phyloP scores from a whole-genome alignment of 495 filamentous ascomycete species.

The Elasticomyces elasticus region DNA sequence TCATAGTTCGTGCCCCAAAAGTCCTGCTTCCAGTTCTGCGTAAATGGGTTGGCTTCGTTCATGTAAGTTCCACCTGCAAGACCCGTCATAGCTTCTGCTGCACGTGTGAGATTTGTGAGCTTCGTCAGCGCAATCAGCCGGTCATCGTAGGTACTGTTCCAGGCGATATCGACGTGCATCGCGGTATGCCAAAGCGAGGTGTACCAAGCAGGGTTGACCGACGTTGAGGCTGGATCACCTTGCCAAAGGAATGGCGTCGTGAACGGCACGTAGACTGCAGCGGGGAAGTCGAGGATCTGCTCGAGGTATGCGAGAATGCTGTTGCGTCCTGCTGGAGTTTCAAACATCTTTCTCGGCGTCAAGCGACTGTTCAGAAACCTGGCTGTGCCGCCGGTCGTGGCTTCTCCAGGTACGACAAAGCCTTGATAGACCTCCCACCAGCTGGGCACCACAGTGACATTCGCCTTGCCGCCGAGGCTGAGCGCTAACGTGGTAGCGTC shows the following conservation, averaged over 20 bases:
- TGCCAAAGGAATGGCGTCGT: slow-evolving; percentile 29
- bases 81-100: neutral
- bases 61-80: slow-evolving; percentile 32
- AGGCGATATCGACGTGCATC: slow-evolving; percentile 29
- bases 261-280: slow-evolving; percentile 28
- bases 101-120: neutral
- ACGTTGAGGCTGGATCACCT: slow-evolving; percentile 29
- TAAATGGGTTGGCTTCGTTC: slow-evolving; percentile 40
- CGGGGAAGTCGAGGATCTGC: slow-evolving; percentile 17
- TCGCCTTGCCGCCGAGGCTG: slow-evolving; percentile 27
- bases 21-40: slow-evolving; percentile 35
- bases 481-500: slow-evolving; percentile 28
- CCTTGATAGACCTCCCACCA: slow-evolving; percentile 33
- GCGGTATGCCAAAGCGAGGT: slow-evolving; percentile 35
- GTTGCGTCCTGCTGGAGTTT: slow-evolving; percentile 26
- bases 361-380: slow-evolving; percentile 33
- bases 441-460: slow-evolving; percentile 28
- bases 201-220: slow-evolving; percentile 39
- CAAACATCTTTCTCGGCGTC: slow-evolving; percentile 29
- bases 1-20: slow-evolving; percentile 44
- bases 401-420: slow-evolving; percentile 30
- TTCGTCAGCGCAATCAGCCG: neutral
- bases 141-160: slow-evolving; percentile 15
- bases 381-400: slow-evolving; percentile 26
- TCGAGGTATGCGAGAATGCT: slow-evolving; percentile 15